These are phyloP conservation scores for Suillus sp. DNA, from an alignment of 768 basidiomycete species.

Conservation along the genomic window DNA sequence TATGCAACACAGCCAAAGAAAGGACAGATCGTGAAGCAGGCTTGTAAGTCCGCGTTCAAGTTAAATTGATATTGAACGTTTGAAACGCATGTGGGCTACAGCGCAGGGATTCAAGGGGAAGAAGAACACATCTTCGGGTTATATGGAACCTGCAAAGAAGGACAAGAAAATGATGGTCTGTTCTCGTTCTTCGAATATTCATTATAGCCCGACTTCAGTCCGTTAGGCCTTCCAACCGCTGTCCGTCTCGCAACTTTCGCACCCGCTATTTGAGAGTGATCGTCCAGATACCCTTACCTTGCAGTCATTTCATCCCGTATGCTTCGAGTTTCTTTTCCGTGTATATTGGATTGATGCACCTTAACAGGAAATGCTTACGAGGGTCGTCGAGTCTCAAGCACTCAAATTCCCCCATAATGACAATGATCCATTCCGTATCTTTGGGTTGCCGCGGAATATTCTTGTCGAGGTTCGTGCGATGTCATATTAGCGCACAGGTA, in stretches of 20 bases:
- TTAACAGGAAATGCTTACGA: conserved; percentile 37
- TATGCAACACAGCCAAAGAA: conserved; percentile 12
- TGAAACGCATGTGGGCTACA: background rate
- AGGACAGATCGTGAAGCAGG: conserved; percentile 7
- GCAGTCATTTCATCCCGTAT: conserved; percentile 47
- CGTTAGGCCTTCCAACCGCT: conserved; percentile 47
- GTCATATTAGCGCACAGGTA: background rate
- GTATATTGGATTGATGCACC: conserved; percentile 8
- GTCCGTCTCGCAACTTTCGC: conserved; percentile 38
- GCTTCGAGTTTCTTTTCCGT: conserved; percentile 17
- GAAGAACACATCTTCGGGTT: background rate
- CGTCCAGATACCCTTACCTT: conserved; percentile 37
- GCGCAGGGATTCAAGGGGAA: conserved; percentile 9
- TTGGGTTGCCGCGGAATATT: conserved; percentile 71
- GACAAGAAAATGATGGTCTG: conserved; percentile 11
- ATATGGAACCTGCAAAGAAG: conserved; percentile 1
- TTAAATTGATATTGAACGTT: background rate
- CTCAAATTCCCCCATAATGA: conserved; percentile 47
- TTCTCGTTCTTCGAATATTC: background rate
- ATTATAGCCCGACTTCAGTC: background rate
- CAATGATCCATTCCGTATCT: conserved; percentile 57
- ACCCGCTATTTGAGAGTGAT: conserved; percentile 45
- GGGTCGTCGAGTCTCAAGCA: conserved; percentile 45
- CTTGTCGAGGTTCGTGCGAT: conserved; percentile 62
- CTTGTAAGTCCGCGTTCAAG: conserved; percentile 6